Evolutionary conservation across 768 basidiomycete species (phyloP), one percentile per base, ranked within the genome.

Genomic region (Cytidiella melzeri): DNA sequence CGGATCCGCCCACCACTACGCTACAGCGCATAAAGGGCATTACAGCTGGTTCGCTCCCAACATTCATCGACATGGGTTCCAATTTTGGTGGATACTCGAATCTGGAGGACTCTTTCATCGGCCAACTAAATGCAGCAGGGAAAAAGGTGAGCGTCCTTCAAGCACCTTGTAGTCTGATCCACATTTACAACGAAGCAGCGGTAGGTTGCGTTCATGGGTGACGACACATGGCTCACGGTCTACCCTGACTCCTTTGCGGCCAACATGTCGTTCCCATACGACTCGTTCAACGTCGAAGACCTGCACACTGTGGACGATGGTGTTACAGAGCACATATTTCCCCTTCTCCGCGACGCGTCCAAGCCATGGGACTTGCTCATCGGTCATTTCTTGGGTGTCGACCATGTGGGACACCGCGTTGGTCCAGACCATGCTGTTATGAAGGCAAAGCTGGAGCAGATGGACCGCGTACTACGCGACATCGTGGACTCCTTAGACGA

Each of bases 281-380:
- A 96, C 66, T 96, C 93, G 0, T 98, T 99, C 75, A 93, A 98
- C 65, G 96, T 99, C 51, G 96, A 98, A 65, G 96, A 98, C 63
- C 74, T 99, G 3, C 93, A 99, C 60, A 86, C 91, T 0, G 96
- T 98, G 41, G 96, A 99, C 59, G 73, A 86, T 45, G 95, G 95
- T 6, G 93, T 98, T 48, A 84, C 88, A 30, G 59, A 70, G 10
- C 84, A 97, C 58, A 71, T 98, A 4, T 83, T 94, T 56, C 91
- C 92, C 0, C 75, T 93, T 19, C 73, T 98, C 4, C 69, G 74
- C 45, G 67, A 63, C 46, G 30, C 54, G n/a, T 39, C 50, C 1
- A 15, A 65, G 70, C 15, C 79, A 1, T 97, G 95, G 79, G 90
- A 93, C 65, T 79, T 97, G 50, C 70, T 94, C 20, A 77, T 99